phyloP scores from a whole-genome alignment of 2,329 filamentous ascomycete genomes.

The Pseudogymnoascus sp. region DNA sequence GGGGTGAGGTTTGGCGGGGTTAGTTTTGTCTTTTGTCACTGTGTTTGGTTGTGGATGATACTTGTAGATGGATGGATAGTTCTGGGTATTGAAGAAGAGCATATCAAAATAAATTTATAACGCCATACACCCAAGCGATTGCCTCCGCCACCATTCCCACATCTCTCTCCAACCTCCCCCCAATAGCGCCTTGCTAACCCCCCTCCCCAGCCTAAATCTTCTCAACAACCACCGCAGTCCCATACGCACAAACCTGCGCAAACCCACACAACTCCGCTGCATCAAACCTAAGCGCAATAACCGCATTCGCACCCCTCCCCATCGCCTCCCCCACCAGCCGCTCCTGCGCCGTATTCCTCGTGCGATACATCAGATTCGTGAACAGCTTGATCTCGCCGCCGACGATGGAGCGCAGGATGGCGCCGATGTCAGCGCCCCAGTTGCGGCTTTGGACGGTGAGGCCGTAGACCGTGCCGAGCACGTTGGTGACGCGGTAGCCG shows the following conservation, averaged over 20 bases:
- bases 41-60: background rate
- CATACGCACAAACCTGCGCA: constrained; percentile 53
- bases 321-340: constrained; percentile 51
- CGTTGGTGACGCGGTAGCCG: constrained; percentile 49
- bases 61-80: background rate
- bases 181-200: no score
- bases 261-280: constrained; percentile 47
- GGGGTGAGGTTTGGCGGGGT: background rate
- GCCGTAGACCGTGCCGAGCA: constrained; percentile 52
- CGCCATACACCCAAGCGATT: background rate
- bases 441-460: constrained; percentile 52
- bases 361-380: constrained; percentile 51
- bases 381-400: constrained; percentile 55
- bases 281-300: constrained; percentile 54
- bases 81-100: background rate
- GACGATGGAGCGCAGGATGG: constrained; percentile 49
- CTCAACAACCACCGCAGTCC: constrained; percentile 51
- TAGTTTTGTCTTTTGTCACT: background rate
- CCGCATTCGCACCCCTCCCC: constrained; percentile 50
- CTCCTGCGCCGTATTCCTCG: constrained; percentile 51
- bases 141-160: background rate
- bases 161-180: background rate
- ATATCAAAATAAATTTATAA: background rate
- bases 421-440: constrained; percentile 48
- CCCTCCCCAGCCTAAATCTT: constrained; percentile 38